A percentile compares a stretch with the other conserved stretches of the same genome.
phyloP scores from a whole-genome alignment of 2,329 filamentous ascomycete species.

The Pseudogymnoascus sp. region DNA sequence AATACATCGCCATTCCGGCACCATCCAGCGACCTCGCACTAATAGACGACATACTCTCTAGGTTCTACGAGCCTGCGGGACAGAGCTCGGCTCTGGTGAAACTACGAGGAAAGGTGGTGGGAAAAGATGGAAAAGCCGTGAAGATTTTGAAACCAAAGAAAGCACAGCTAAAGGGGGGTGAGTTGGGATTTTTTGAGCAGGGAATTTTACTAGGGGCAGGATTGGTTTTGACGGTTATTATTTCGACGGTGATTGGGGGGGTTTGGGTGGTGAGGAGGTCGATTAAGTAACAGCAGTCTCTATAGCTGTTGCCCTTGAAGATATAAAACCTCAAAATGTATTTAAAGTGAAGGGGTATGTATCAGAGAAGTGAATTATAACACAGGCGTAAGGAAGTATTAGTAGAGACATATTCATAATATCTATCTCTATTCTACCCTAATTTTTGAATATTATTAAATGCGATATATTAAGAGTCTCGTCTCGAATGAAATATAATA shows the following conservation, averaged over 20 bases:
- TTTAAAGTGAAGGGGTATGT: too few species aligned
- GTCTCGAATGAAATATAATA: background rate
- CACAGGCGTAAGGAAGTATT: too few species aligned
- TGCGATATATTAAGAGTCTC: background rate
- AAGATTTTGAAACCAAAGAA: background rate
- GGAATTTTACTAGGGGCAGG: conserved; percentile 19
- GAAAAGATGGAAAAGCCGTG: background rate
- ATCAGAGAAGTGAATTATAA: too few species aligned
- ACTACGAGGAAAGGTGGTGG: background rate
- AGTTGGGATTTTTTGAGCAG: conserved; percentile 41
- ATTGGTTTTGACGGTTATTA: background rate
- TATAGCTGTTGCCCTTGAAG: background rate
- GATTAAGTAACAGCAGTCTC: background rate
- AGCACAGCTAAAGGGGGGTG: conserved; percentile 25
- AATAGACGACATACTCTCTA: background rate
- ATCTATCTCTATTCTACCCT: too few species aligned
- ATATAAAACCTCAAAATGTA: background rate
- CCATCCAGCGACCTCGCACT: background rate
- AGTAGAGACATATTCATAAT: too few species aligned
- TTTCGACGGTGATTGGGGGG: background rate
- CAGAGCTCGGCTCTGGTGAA: background rate
- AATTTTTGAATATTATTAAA: too few species aligned
- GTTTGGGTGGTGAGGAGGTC: background rate
- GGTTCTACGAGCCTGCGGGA: background rate
- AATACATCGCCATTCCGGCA: conserved; percentile 27